Evolutionary conservation across 495 filamentous ascomycete species (phyloP).

Genomic region (Penicillium malachiteum): DNA sequence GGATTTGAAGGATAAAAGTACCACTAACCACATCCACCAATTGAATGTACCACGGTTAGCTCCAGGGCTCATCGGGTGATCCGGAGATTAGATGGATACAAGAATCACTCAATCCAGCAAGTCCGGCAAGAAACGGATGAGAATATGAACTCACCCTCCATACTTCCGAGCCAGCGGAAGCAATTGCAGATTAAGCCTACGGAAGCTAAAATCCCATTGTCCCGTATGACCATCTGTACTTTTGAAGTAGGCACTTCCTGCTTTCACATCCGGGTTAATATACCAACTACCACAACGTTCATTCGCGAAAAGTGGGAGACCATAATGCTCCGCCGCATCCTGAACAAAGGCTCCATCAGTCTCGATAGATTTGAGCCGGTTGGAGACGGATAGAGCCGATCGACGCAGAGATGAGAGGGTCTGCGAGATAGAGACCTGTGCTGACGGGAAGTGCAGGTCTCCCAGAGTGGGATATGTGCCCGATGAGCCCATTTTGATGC

Average conservation of each 20-base stretch:
- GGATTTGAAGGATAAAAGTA: too few relatives aligned
- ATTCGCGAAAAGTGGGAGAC: constrained; percentile 85
- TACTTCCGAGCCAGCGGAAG: constrained; percentile 57
- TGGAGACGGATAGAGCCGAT: constrained; percentile 72
- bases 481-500: constrained; percentile 14
- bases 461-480: constrained; percentile 39
- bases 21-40: neutral
- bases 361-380: constrained; percentile 73
- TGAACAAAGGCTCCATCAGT: constrained; percentile 67
- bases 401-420: constrained; percentile 59
- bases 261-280: constrained; percentile 64
- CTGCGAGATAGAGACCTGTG: constrained; percentile 42
- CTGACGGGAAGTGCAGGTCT: constrained; percentile 45
- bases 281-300: constrained; percentile 97
- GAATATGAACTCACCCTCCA: constrained; percentile 59
- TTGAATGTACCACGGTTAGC: neutral
- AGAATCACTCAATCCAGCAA: neutral
- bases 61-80: neutral
- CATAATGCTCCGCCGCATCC: constrained; percentile 49
- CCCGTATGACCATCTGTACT: constrained; percentile 93
- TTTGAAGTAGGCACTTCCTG: constrained; percentile 87
- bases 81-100: neutral
- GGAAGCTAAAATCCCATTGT: constrained; percentile 82
- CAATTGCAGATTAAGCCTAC: constrained; percentile 81
- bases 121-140: constrained; percentile 4